A percentile compares a stretch with the other conserved stretches of the same genome.
phyloP scores from a whole-genome alignment of 306 rosid species.

The Cyamopsis tetragonoloba region DNA sequence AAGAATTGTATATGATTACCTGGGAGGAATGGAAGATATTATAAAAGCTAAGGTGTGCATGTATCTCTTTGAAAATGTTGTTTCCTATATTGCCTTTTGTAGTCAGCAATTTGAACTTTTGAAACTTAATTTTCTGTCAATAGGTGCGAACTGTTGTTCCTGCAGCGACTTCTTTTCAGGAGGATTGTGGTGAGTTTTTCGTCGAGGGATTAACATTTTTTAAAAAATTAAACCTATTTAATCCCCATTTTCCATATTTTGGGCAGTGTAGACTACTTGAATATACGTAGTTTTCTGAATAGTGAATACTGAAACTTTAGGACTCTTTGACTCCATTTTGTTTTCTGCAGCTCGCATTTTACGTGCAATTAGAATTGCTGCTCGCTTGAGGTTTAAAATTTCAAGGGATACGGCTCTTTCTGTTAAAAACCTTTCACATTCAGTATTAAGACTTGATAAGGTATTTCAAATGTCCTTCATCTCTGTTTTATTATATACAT shows the following conservation, averaged over 20 bases:
- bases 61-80: conserved; percentile 31
- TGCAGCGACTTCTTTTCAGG: conserved; percentile 68
- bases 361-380: conserved; percentile 83
- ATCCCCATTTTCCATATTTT: not conserved
- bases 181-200: conserved; percentile 77
- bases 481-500: conserved; percentile 16
- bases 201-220: not conserved
- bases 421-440: conserved; percentile 47
- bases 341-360: conserved; percentile 76
- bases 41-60: conserved; percentile 61
- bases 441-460: conserved; percentile 71
- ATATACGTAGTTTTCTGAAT: not conserved
- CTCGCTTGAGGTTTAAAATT: conserved; percentile 76
- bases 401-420: conserved; percentile 71
- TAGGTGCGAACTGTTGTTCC: conserved; percentile 79
- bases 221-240: not conserved
- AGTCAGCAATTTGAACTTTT: conserved; percentile 23
- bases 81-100: conserved; percentile 31
- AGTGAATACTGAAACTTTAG: not conserved
- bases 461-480: conserved; percentile 36
- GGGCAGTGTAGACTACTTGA: not conserved
- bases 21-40: conserved; percentile 83
- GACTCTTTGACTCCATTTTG: conserved; percentile 16
- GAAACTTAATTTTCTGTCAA: conserved; percentile 38
- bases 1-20: conserved; percentile 67